Evolutionary conservation across 371 early-diverging fungal species (phyloP).

Genomic region (Mortierella sp.): DNA sequence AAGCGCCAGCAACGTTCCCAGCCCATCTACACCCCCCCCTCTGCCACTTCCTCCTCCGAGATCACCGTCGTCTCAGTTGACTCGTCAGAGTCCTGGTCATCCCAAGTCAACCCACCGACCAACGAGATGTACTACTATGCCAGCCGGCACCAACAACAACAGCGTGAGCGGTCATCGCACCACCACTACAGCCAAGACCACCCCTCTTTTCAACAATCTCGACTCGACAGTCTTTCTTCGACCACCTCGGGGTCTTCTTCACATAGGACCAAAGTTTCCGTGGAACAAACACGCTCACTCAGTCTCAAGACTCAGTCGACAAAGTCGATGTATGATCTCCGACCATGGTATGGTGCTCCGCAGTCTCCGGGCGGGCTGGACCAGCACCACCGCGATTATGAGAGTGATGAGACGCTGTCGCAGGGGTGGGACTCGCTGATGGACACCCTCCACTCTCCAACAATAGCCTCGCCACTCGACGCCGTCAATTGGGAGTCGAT

Average conservation of each 20-base stretch:
- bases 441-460: slow-evolving; percentile 46
- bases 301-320: slow-evolving; percentile 46
- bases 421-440: slow-evolving; percentile 43
- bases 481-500: slow-evolving; percentile 16
- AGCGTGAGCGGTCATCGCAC: neutral
- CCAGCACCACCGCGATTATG: slow-evolving; percentile 23
- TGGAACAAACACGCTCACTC: slow-evolving; percentile 32
- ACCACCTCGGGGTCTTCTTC: slow-evolving; percentile 16
- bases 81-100: slow-evolving; percentile 1
- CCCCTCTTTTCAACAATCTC: slow-evolving; percentile 12
- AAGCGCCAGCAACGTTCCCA: slow-evolving; percentile 41
- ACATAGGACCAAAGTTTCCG: slow-evolving; percentile 8
- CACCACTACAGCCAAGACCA: neutral
- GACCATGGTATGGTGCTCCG: slow-evolving; percentile 36
- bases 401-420: slow-evolving; percentile 47
- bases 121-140: slow-evolving; percentile 38
- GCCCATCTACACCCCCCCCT: slow-evolving; percentile 28
- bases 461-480: slow-evolving; percentile 20
- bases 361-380: slow-evolving; percentile 27
- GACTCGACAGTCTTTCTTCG: slow-evolving; percentile 32
- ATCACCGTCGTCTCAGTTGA: neutral
- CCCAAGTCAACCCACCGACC: slow-evolving; percentile 13
- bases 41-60: slow-evolving; percentile 4
- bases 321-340: slow-evolving; percentile 47
- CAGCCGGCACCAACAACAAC: slow-evolving; percentile 28